Evolutionary conservation across 2,329 filamentous ascomycete genomes (phyloP).

Genomic region (Dothideomycetes sp.): DNA sequence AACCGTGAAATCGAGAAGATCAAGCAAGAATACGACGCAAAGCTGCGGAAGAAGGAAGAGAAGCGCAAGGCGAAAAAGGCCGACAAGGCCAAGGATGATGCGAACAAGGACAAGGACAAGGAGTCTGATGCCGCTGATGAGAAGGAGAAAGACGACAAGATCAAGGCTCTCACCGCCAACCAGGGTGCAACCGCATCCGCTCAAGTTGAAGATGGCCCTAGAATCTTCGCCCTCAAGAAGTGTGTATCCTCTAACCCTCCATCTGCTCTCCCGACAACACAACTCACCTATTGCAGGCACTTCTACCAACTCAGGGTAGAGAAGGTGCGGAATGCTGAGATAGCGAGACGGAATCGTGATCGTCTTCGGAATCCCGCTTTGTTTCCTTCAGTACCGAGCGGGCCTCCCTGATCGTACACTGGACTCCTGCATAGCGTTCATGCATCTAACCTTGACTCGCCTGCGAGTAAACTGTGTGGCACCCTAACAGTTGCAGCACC

Average conservation of each 20-base stretch:
- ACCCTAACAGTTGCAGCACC: no score
- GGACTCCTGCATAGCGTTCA: no score
- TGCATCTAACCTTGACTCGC: no score
- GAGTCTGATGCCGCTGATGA: constrained; percentile 56
- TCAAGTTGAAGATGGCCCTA: constrained; percentile 52
- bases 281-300: constrained; percentile 38
- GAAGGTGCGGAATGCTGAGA: constrained; percentile 65
- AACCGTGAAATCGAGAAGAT: constrained; percentile 37
- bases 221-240: constrained; percentile 78
- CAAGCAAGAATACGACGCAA: constrained; percentile 41
- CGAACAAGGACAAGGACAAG: constrained; percentile 56
- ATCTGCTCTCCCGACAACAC: neutral
- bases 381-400: constrained; percentile 77
- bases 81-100: constrained; percentile 50
- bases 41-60: constrained; percentile 30
- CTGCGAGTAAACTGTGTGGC: no score
- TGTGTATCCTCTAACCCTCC: constrained; percentile 27
- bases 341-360: constrained; percentile 71
- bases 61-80: constrained; percentile 28
- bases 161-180: constrained; percentile 33
- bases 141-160: constrained; percentile 49
- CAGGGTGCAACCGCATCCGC: constrained; percentile 15
- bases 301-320: constrained; percentile 82
- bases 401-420: constrained; percentile 14
- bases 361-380: constrained; percentile 64